Evolutionary conservation across 2,329 filamentous ascomycete species (phyloP).

Genomic region (Oidium heveae): DNA sequence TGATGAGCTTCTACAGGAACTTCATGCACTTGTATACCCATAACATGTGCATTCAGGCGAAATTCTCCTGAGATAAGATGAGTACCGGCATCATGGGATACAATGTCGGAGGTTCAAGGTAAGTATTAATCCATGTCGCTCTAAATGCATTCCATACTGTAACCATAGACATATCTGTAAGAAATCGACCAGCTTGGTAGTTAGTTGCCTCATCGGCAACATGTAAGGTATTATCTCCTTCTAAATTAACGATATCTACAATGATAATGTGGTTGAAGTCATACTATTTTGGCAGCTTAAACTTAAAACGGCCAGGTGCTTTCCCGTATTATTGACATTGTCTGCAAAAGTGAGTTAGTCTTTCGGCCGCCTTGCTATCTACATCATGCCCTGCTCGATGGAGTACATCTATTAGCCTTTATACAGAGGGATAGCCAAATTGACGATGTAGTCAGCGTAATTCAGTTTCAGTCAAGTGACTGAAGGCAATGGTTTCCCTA

Average conservation of each 20-base stretch:
- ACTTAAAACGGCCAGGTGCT: background rate
- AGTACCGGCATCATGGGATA: constrained; percentile 1
- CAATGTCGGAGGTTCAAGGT: constrained; percentile 1
- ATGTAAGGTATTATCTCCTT: background rate
- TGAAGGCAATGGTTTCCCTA: background rate
- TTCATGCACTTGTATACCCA: background rate
- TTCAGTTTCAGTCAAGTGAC: background rate
- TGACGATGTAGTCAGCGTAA: background rate
- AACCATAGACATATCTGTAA: background rate
- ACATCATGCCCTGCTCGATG: background rate
- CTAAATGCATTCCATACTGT: constrained; percentile 1
- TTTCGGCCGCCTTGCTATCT: background rate
- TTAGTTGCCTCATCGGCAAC: background rate
- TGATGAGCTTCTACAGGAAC: constrained; percentile 1
- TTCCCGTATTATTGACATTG: background rate
- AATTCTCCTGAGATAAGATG: constrained; percentile 2
- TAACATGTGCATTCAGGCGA: background rate
- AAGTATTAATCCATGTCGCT: constrained; percentile 1
- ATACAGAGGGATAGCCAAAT: background rate
- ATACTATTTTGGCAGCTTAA: background rate
- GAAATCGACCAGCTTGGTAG: constrained; percentile 1
- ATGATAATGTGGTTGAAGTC: constrained; percentile 2
- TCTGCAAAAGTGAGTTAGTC: background rate
- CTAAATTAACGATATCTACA: constrained; percentile 2
- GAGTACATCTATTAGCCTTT: background rate